Base-by-base conservation (phyloP, 768 basidiomycete species). In the Paxillus ammoniavirescens region DNA sequence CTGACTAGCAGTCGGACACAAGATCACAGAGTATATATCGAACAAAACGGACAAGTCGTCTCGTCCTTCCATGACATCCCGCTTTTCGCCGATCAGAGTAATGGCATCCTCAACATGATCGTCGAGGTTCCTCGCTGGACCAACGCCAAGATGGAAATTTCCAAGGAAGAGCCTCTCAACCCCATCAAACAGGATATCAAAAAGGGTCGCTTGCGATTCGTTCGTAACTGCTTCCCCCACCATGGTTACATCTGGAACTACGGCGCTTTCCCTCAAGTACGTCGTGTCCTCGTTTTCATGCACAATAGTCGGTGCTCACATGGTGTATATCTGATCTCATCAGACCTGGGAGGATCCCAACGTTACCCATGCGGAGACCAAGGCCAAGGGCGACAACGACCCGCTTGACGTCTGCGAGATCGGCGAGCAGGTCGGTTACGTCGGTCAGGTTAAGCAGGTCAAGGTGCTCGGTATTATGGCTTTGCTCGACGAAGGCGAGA, bases 231-330 rank as follows among this genome's bases (percentile, higher is more conserved):
- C 76, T 99, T 99, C 90, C 97, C 97, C 63, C 97, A 99, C 80
- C 95, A 98, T 71, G 96, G 97, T 36, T 95, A 98, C 81, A 94
- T 99, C 80, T 99, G 97, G 97, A 99, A 99, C 82, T 99, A 99
- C 68, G 96, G 96, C 65, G 94, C 95, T 55, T 97, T 99, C 85
- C 96, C 96, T 57, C 93, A 96, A 84, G 93, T 88, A 52, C 45
- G 83, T 40, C 38, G 9, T 17, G 35, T 40, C 5, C 14, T 43
- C 15, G 8, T 9, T 42, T 3, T 38, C 30, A 9, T 40, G 28
- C 26, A 31, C 13, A 15, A 5, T 47, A 15, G 31, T 21, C 30
- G 28, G 30, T 42, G 8, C 18, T 33, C 17, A 10, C 43, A 42
- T 23, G 17, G 40, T 10, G 12, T 14, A 42, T 14, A 26, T 52